phyloP scores from a whole-genome alignment of 208 protist genomes.

The Leptomonas pyrrhocoris region DNA sequence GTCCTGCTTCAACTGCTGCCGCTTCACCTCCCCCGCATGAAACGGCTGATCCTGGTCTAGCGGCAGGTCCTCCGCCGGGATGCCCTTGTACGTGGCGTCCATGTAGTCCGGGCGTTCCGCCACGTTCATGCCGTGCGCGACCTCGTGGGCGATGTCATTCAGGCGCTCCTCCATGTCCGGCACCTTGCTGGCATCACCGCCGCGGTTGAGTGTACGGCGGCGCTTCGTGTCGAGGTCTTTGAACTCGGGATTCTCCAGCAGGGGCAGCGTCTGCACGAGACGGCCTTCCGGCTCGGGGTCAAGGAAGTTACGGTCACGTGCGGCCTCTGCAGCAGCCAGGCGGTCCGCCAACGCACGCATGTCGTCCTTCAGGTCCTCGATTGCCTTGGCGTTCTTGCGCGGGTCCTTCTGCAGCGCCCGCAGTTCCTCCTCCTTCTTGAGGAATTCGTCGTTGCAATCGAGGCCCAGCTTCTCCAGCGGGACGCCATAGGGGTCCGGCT shows the following conservation, averaged over 20 bases:
- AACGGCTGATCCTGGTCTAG: slow-evolving; percentile 73
- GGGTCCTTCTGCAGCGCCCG: slow-evolving; percentile 64
- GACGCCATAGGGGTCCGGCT: slow-evolving; percentile 67
- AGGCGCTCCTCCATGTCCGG: slow-evolving; percentile 65
- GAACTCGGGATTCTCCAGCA: slow-evolving; percentile 64
- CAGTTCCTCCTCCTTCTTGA: slow-evolving; percentile 53
- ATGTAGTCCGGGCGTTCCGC: slow-evolving; percentile 69
- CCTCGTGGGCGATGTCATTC: slow-evolving; percentile 68
- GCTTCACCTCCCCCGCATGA: slow-evolving; percentile 54
- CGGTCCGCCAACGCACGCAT: slow-evolving; percentile 51
- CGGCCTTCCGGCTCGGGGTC: slow-evolving; percentile 66
- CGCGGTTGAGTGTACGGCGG: slow-evolving; percentile 43
- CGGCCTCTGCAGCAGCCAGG: slow-evolving; percentile 50
- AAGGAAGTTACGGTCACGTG: slow-evolving; percentile 64
- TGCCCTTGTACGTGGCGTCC: slow-evolving; percentile 51
- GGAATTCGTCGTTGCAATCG: slow-evolving; percentile 63
- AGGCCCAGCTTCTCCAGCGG: slow-evolving; percentile 68
- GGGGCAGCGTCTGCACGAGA: slow-evolving; percentile 50
- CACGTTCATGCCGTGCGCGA: slow-evolving; percentile 71
- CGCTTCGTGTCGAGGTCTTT: slow-evolving; percentile 64
- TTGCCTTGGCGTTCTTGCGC: slow-evolving; percentile 44
- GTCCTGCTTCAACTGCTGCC: slow-evolving; percentile 71
- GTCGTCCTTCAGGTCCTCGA: slow-evolving; percentile 50
- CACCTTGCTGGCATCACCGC: slow-evolving; percentile 42
- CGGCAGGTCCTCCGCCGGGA: slow-evolving; percentile 58